Evolutionary conservation across 805 yeast species (phyloP), one percentile per base, ranked within the genome.

Genomic region (Candida ipomoeae): DNA sequence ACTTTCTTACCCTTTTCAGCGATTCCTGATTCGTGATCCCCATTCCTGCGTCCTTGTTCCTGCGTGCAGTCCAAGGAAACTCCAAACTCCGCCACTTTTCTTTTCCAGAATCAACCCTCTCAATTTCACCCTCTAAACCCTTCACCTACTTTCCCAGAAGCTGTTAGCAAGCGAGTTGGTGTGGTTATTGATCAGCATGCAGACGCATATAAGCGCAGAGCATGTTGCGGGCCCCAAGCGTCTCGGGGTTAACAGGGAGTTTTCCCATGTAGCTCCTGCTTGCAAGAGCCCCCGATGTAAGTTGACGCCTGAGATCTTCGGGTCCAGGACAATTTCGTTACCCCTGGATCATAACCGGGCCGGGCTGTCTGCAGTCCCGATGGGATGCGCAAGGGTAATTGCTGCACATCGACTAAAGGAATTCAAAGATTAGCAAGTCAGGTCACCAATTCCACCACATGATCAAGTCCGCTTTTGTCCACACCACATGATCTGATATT

Each of bases 311-410:
- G 21, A 11, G 40, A 39, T n/a, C 42, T 6, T 8, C 3, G 15
- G 18, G 32, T 8, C 42, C 42, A 39, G 29, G 41, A 21, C 7
- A 15, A 37, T 7, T 35, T 17, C 8, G 13, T 20, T 23, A 23
- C 44, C 44, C 44, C 44, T 41, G 44, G 44, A 31, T 29, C 44
- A 40, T 41, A 41, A 39, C 32, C 42, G 3, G 10, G 7, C 11
- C 10, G 5, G 14, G 14, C 20, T 17, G 7, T 8, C 14, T 23
- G 42, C 42, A 39, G 42, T 10, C 29, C 17, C 13, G 18, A 32
- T 10, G 2, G 10, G 14, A 13, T 39, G 42, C 42, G 18, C 42
- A 39, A 20, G 41, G 29, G 29, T 26, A 26, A 26, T 26, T 26
- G 29, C 29, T 39, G 42, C 15, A 39, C 42, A 11, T 8, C 42